phyloP scores from a whole-genome alignment of 352 stramenopile genomes.

The Blastocystis sp. region DNA sequence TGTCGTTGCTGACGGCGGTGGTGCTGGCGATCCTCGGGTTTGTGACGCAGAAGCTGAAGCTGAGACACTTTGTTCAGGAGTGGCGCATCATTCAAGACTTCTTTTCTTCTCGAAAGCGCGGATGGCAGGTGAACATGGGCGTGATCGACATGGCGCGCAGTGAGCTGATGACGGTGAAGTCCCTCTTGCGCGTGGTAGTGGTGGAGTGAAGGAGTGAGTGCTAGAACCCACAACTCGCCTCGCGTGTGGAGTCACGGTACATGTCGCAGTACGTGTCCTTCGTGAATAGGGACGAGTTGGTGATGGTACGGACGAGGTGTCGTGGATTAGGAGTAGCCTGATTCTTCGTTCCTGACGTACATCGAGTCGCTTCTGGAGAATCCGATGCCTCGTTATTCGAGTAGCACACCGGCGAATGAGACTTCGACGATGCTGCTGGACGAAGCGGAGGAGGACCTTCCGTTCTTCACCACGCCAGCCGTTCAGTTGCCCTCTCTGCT shows the following conservation, averaged over 20 bases:
- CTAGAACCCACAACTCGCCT: background rate
- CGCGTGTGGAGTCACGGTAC: background rate
- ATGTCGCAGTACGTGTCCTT: background rate
- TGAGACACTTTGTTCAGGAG: background rate
- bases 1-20: background rate
- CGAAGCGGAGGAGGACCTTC: background rate
- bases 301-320: background rate
- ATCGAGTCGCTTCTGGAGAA: background rate
- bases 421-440: slow-evolving; percentile 22
- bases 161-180: background rate
- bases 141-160: background rate
- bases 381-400: background rate
- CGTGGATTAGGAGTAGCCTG: background rate
- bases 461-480: slow-evolving; percentile 11
- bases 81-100: background rate
- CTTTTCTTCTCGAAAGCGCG: background rate
- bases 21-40: background rate
- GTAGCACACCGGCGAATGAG: background rate
- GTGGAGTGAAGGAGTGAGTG: background rate
- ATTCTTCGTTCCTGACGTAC: background rate
- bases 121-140: background rate
- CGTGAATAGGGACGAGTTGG: background rate
- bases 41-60: background rate
- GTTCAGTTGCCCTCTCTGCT: background rate
- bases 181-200: background rate